phyloP scores from a whole-genome alignment of 768 basidiomycete species.

The Scleroderma bovista region DNA sequence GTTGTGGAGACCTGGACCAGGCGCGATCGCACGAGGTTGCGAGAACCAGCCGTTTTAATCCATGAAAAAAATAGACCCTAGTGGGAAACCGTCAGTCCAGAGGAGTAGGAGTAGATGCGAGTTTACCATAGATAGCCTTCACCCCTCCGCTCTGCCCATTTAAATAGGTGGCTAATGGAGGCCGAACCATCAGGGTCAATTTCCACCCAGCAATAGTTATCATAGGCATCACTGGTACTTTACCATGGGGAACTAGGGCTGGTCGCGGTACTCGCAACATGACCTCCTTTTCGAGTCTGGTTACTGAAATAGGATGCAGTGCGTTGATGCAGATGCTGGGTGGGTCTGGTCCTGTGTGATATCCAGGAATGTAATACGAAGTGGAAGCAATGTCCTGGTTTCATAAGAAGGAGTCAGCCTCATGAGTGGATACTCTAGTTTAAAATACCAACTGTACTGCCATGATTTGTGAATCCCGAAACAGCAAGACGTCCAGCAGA shows the following conservation, averaged over 20 bases:
- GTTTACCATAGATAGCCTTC: too few relatives aligned
- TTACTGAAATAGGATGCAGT: slow-evolving; percentile 4
- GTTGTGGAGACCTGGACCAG: too few relatives aligned
- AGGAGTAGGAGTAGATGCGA: too few relatives aligned
- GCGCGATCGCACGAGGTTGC: too few relatives aligned
- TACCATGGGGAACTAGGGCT: slow-evolving; percentile 1
- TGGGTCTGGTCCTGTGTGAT: slow-evolving; percentile 19
- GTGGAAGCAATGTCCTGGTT: slow-evolving; percentile 22
- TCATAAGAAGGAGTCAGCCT: neutral
- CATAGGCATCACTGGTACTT: slow-evolving; percentile 8
- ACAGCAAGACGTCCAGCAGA: slow-evolving; percentile 18
- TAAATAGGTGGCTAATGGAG: slow-evolving; percentile 1
- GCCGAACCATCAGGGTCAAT: slow-evolving; percentile 17
- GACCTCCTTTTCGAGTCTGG: slow-evolving; percentile 19
- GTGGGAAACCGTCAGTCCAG: too few relatives aligned
- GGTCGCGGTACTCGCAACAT: slow-evolving; percentile 15
- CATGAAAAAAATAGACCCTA: too few relatives aligned
- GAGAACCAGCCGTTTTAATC: too few relatives aligned
- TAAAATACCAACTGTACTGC: slow-evolving; percentile 1
- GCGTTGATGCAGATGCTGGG: slow-evolving; percentile 10
- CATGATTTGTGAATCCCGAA: slow-evolving; percentile 3
- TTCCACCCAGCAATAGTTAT: slow-evolving; percentile 12
- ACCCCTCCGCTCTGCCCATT: too few relatives aligned
- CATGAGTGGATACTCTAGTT: neutral
- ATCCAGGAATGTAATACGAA: slow-evolving; percentile 27